Evolutionary conservation across 331 rosid genomes (phyloP).

Genomic region (Quercus phellos): DNA sequence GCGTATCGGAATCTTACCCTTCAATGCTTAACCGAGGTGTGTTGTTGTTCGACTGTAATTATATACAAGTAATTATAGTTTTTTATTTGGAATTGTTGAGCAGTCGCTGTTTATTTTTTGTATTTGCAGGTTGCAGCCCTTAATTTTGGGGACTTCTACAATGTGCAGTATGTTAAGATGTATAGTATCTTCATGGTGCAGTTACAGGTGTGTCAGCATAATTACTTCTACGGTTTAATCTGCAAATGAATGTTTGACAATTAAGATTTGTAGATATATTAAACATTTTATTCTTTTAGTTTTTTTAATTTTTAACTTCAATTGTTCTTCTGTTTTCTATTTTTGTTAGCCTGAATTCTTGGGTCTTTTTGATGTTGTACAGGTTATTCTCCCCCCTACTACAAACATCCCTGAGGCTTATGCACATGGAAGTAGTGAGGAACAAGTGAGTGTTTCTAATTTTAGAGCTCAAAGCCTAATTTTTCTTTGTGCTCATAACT

Average conservation of each 20-base stretch:
- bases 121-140: conserved; percentile 82
- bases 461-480: neutral
- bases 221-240: neutral
- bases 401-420: conserved; percentile 91
- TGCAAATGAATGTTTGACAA: neutral
- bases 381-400: conserved; percentile 70
- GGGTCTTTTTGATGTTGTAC: conserved; percentile 7
- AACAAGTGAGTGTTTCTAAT: conserved; percentile 53
- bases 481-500: conserved; percentile 5
- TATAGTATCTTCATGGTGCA: conserved; percentile 81
- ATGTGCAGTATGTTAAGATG: conserved; percentile 79
- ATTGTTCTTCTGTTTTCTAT: neutral
- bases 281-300: neutral
- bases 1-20: conserved; percentile 84
- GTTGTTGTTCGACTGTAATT: neutral
- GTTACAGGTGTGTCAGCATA: conserved; percentile 63
- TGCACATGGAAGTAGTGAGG: conserved; percentile 79
- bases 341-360: conserved; percentile 8
- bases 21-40: conserved; percentile 93
- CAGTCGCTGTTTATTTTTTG: conserved; percentile 6
- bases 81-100: neutral
- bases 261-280: neutral
- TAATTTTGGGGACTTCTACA: conserved; percentile 70
- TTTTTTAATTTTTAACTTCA: neutral
- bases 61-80: neutral